Evolutionary conservation across 176 grass and related monocot genomes (phyloP).

Genomic region (Cymbopogon citratus): DNA sequence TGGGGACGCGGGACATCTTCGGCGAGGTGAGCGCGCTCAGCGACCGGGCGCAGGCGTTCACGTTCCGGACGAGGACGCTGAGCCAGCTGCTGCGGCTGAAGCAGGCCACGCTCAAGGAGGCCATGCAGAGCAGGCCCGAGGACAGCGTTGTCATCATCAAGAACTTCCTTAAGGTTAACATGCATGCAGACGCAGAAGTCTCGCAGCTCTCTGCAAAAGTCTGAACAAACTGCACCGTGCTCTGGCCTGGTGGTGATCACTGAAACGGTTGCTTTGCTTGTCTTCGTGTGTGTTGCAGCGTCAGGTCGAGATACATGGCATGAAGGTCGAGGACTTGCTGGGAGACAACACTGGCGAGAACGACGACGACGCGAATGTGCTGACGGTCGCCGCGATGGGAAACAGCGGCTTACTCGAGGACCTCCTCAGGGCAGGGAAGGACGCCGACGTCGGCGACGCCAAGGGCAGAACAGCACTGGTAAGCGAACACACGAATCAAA

Average conservation of each 20-base stretch:
- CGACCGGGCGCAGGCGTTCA: conserved; percentile 58
- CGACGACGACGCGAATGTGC: conserved; percentile 44
- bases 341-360: conserved; percentile 39
- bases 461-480: conserved; percentile 90
- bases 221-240: background rate
- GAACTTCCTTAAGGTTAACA: conserved; percentile 71
- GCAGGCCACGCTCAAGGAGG: conserved; percentile 81
- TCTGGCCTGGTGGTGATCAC: background rate
- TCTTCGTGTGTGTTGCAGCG: conserved; percentile 39
- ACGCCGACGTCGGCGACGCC: conserved; percentile 70
- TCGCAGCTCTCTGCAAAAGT: background rate
- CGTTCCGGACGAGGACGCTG: conserved; percentile 73
- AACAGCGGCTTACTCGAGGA: conserved; percentile 80
- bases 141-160: conserved; percentile 78
- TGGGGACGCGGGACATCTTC: conserved; percentile 66
- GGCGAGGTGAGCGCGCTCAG: conserved; percentile 78
- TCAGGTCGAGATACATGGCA: conserved; percentile 77
- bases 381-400: conserved; percentile 70
- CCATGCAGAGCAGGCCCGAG: conserved; percentile 67
- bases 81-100: conserved; percentile 82
- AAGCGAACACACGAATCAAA: background rate
- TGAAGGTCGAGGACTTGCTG: conserved; percentile 55
- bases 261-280: background rate
- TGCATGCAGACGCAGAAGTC: background rate
- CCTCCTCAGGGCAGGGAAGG: conserved; percentile 76